Evolutionary conservation across 2,329 filamentous ascomycete genomes (phyloP), one percentile per base, ranked within the genome.

Genomic region (Ophiosphaerella korrae): DNA sequence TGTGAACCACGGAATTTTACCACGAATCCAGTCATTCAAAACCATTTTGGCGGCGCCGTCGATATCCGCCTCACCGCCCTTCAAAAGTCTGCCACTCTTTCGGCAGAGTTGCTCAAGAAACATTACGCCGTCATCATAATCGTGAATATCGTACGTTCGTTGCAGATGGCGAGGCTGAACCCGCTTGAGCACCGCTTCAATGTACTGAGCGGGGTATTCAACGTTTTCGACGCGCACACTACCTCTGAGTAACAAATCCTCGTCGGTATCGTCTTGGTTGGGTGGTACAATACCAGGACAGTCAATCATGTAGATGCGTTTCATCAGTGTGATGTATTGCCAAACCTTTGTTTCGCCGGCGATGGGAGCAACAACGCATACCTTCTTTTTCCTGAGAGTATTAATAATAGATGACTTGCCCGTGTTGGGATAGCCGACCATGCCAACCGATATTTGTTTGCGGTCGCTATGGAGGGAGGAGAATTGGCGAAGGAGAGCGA

Each of bases 381-480:
- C 92, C 73, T 94, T 92, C 80, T 97, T 97, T 74, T 92, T 93
- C 39, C 92, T 84, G 2, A 99, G 79, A 0, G 93, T 96, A 77
- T 99, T 99, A 77, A 99, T 97, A 62, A 99, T 94, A 37, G 90
- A 94, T 3, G 90, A 96, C 75, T 99, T 99, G 64, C 94, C 94
- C 0, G 90, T 92, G 66, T 97, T 99, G 3, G 94, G 94, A 60
- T 94, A 94, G 29, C 88, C 88, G 61, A 96, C 89, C 57, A 96
- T 83, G 34, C 93, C 93, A 24, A 96, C 92, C 3, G 89, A 93
- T 42, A 99, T 92, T 72, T 99, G 94, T 74, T 97, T 97, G 52
- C 93, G 84, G 56, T 94, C 89, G 35, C 88, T 87, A 72, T 97
- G 93, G 12, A 99, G 82, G 9, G 88, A 86, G 2, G 90, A 94